These are phyloP conservation scores for Corniculantispora saksenae DNA, from an alignment of 2,329 filamentous ascomycete genomes.

Conservation along the genomic window DNA sequence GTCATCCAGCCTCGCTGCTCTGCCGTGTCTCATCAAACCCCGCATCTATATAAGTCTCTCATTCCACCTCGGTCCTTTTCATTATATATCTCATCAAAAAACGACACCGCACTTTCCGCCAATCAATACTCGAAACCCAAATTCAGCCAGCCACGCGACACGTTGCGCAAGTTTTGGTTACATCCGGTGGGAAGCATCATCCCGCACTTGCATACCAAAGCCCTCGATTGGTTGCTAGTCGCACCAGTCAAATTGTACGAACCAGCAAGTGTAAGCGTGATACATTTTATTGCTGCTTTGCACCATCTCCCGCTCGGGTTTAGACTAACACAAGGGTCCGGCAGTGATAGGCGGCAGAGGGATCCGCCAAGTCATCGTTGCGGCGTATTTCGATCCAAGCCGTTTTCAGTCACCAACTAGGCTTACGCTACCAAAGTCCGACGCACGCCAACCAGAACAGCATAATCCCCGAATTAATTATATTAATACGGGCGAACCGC, in stretches of 20 bases:
- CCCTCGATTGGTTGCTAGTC: neutral
- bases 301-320: neutral
- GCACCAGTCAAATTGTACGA: neutral
- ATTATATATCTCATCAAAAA: neutral
- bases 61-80: neutral
- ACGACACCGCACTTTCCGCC: neutral
- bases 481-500: neutral
- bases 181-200: neutral
- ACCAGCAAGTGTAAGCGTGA: slow-evolving; percentile 12
- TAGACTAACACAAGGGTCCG: neutral
- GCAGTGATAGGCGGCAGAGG: neutral
- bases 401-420: slow-evolving; percentile 4
- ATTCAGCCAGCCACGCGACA: neutral
- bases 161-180: neutral
- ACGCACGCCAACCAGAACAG: neutral
- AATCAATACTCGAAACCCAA: neutral
- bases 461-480: neutral
- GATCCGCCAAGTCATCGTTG: neutral
- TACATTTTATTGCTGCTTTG: neutral
- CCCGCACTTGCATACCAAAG: neutral
- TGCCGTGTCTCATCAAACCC: neutral
- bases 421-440: slow-evolving; percentile 15
- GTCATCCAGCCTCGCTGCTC: neutral
- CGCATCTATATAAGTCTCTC: neutral
- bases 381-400: slow-evolving; percentile 10